phyloP scores from a whole-genome alignment of 495 filamentous ascomycete species.

The Neurospora sp. region DNA sequence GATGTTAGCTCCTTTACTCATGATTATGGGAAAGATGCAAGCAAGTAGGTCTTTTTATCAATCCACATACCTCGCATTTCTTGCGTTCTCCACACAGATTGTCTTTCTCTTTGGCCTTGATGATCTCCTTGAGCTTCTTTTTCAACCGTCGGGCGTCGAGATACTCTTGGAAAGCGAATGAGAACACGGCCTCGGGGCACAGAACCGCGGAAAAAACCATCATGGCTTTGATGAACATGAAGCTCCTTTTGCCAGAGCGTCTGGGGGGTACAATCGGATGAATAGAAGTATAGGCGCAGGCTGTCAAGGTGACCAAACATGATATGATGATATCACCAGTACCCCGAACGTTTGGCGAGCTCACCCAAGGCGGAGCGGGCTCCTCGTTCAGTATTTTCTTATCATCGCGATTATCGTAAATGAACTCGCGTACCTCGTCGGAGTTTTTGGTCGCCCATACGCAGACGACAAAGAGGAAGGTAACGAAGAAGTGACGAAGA shows the following conservation, averaged over 20 bases:
- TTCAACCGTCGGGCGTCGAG: neutral
- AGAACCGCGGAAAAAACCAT: neutral
- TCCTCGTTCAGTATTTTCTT: neutral
- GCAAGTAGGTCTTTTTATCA: too few species aligned
- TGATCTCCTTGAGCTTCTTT: neutral
- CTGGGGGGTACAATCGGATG: neutral
- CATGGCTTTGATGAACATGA: neutral
- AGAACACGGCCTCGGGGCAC: neutral
- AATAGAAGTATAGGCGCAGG: neutral
- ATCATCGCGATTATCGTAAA: neutral
- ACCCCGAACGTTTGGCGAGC: neutral
- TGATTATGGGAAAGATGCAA: too few species aligned
- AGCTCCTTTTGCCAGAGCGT: neutral
- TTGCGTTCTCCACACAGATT: rapidly evolving
- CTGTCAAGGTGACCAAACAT: neutral
- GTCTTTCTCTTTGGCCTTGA: neutral
- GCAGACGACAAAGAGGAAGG: neutral
- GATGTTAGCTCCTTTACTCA: neutral
- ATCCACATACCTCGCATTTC: too few species aligned
- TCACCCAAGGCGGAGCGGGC: neutral
- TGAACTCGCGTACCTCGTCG: neutral
- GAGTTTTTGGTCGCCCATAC: neutral
- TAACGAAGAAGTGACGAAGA: neutral
- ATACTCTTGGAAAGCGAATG: neutral
- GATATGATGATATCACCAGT: neutral